phyloP scores from a whole-genome alignment of 805 yeast genomes.

The Myxozyma neotropica region DNA sequence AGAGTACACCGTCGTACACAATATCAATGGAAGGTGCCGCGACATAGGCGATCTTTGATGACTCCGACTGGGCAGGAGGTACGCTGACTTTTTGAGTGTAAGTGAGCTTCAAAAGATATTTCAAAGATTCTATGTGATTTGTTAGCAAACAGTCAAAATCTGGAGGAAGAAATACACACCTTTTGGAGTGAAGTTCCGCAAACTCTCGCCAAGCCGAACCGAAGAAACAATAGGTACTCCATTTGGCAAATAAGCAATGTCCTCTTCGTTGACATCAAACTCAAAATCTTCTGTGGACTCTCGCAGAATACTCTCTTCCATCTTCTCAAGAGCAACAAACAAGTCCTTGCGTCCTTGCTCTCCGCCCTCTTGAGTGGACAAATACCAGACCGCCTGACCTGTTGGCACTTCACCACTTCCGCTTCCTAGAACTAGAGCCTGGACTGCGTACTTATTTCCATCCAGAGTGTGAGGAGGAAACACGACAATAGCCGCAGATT shows the following conservation, averaged over 20 bases:
- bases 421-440: constrained; percentile 82
- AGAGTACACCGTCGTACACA: constrained; percentile 86
- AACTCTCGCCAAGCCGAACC: constrained; percentile 80
- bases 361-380: constrained; percentile 70
- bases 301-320: constrained; percentile 78
- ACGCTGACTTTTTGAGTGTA: constrained; percentile 29
- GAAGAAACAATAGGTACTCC: constrained; percentile 77
- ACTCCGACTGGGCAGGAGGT: constrained; percentile 26
- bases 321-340: constrained; percentile 74
- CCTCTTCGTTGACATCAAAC: constrained; percentile 58
- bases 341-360: constrained; percentile 73
- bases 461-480: constrained; percentile 86
- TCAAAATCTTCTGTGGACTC: constrained; percentile 68
- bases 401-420: constrained; percentile 84
- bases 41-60: constrained; percentile 44
- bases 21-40: constrained; percentile 82
- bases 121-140: constrained; percentile 20
- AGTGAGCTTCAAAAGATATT: constrained; percentile 29
- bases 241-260: constrained; percentile 53
- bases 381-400: constrained; percentile 90
- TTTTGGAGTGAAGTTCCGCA: constrained; percentile 81
- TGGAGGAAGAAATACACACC: constrained; percentile 46
- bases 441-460: constrained; percentile 73
- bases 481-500: constrained; percentile 82
- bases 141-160: not conserved